These are phyloP conservation scores for Flaveria sonorensis DNA, from an alignment of 129 eudicot genomes.

Conservation along the genomic window DNA sequence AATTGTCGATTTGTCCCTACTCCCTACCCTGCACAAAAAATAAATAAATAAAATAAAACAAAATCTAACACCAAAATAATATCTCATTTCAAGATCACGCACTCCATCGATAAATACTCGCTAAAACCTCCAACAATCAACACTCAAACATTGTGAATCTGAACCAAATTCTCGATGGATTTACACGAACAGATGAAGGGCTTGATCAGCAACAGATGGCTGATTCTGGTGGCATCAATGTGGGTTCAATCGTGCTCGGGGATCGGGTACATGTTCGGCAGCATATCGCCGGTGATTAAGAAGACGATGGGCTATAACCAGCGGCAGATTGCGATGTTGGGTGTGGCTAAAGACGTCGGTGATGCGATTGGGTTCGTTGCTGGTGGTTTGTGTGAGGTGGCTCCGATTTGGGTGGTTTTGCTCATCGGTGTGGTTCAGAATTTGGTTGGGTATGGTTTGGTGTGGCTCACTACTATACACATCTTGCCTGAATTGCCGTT, in stretches of 20 bases:
- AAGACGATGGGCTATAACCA: conserved; percentile 63
- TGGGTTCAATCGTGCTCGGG: conserved; percentile 76
- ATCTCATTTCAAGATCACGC: no score
- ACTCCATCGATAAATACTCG: no score
- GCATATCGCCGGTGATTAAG: conserved; percentile 72
- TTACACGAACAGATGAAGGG: conserved; percentile 23
- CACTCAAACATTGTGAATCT: no score
- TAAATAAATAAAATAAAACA: no score
- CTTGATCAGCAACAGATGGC: conserved; percentile 57
- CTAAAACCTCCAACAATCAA: no score
- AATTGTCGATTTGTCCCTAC: no score
- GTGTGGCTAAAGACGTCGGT: conserved; percentile 69
- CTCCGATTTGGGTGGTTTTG: conserved; percentile 65
- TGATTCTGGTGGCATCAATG: conserved; percentile 73
- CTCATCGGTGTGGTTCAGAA: conserved; percentile 65
- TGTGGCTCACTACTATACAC: conserved; percentile 57
- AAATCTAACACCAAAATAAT: no score
- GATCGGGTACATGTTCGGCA: conserved; percentile 67
- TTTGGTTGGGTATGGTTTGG: conserved; percentile 65
- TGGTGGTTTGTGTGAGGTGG: conserved; percentile 57
- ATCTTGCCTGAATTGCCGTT: conserved; percentile 54
- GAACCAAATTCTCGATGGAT: no score
- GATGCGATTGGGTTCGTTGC: conserved; percentile 70
- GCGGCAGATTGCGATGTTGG: conserved; percentile 60
- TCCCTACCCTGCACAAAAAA: no score